A percentile compares a stretch with the other conserved stretches of the same genome.
phyloP scores from a whole-genome alignment of 306 rosid genomes.

The Quercus alba region DNA sequence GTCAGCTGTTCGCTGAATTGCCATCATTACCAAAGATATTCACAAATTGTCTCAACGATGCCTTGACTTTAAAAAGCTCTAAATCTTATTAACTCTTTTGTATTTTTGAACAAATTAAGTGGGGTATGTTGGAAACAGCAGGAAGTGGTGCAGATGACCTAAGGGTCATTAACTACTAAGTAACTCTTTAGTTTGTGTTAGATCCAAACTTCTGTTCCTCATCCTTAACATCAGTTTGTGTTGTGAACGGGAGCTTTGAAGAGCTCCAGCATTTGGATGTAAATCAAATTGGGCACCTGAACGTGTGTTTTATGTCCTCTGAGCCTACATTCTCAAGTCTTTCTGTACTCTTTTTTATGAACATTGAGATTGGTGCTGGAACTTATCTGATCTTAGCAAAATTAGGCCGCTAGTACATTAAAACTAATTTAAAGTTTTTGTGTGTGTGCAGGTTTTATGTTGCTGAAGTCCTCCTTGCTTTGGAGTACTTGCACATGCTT shows the following conservation, averaged over 20 bases:
- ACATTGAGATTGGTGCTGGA: background rate
- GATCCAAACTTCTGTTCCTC: background rate
- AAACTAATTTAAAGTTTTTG: background rate
- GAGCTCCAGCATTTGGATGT: background rate
- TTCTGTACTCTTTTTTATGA: background rate
- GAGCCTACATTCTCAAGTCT: background rate
- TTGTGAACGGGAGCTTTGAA: background rate
- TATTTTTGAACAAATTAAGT: too few relatives aligned
- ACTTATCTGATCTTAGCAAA: background rate
- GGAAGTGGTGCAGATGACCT: too few relatives aligned
- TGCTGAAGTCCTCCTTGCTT: slow-evolving; percentile 87
- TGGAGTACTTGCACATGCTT: slow-evolving; percentile 94
- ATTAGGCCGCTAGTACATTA: background rate
- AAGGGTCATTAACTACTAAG: too few relatives aligned
- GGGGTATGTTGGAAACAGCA: too few relatives aligned
- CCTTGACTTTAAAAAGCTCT: too few relatives aligned
- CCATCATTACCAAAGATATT: too few relatives aligned
- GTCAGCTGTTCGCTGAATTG: too few relatives aligned
- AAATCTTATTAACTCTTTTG: too few relatives aligned
- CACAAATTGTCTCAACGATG: too few relatives aligned
- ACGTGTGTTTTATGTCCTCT: background rate
- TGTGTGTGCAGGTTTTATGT: slow-evolving; percentile 65
- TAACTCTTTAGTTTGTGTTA: background rate
- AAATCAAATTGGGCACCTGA: background rate
- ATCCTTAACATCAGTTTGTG: background rate